Base-by-base conservation (phyloP, 768 basidiomycete species). In the Psilocybe cyanescens region DNA sequence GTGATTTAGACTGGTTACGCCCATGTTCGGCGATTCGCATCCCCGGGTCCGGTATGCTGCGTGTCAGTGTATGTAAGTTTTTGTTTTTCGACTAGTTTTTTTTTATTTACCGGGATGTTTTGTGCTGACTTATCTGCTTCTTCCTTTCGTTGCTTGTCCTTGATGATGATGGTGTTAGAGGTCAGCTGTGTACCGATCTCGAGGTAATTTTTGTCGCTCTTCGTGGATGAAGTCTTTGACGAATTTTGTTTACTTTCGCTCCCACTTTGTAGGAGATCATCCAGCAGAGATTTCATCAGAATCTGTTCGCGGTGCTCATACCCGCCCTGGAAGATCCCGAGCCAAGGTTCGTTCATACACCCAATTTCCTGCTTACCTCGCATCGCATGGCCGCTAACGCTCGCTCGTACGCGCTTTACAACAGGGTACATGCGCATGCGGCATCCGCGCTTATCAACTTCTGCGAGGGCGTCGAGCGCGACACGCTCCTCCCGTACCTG, bases 361-460 rank as follows among this genome's bases (percentile, higher is more conserved):
- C 1, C 24, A 1, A 24, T 1, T 24, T 24, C 24, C 24, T 19
- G 19, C 19, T 19, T 19, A 19, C 19, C 19, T 19, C 19, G 19
- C 19, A 19, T 19, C 19, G 24, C 24, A 24, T 24, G 24, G 2
- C 24, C 24, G 2, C 24, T 24, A 24, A 24, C 24, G 24, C 24
- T 24, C 2, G 24, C 24, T 24, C 24, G 24, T 24, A 24, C 24
- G 2, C 24, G 24, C 24, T 24, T 24, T 24, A 2, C 24, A 24
- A 24, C 90, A 94, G 94, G 28, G 92, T 95, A 0, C 93, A 94
- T 63, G 82, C 92, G 0, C 94, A 96, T 68, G 91, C 94, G 1
- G 92, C 93, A 0, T 90, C 94, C 0, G 93, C 93, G 0, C 79
- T 95, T 24, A 93, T 95, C 72, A 96, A 95, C 71, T 95, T 95